Conservation (phyloP, 2,329 filamentous ascomycete genomes). For the Fusarium oligoseptatum region DNA sequence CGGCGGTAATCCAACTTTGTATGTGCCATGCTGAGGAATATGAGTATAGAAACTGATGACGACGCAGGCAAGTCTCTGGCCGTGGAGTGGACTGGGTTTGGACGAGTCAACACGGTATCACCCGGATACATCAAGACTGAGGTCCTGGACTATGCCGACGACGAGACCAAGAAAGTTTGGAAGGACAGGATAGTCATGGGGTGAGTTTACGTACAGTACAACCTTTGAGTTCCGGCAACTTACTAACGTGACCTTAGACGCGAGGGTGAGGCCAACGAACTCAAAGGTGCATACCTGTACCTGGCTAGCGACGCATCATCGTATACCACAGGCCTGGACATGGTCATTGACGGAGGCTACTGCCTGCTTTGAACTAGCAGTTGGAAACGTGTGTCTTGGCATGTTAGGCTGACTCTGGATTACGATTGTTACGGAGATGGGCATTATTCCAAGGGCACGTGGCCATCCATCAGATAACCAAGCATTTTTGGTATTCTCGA, state of each 20-base stretch:
- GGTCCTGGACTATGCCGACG: conserved; percentile 73
- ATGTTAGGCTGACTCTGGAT: not conserved
- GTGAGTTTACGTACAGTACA: conserved; percentile 50
- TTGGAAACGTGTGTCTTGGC: not conserved
- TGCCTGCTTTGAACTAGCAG: conserved; percentile 59
- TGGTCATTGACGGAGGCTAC: conserved; percentile 84
- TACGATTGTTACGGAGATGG: not conserved
- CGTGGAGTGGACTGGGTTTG: conserved; percentile 83
- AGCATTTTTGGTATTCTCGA: not conserved
- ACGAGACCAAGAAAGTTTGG: conserved; percentile 79
- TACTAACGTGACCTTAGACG: conserved; percentile 60
- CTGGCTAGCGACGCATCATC: conserved; percentile 85
- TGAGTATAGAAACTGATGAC: conserved; percentile 7
- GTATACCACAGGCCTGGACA: conserved; percentile 82
- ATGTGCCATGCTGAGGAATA: conserved; percentile 41
- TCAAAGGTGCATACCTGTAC: conserved; percentile 87
- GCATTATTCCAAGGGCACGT: not conserved
- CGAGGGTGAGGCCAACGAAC: conserved; percentile 78
- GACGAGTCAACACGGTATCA: conserved; percentile 78
- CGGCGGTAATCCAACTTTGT: conserved; percentile 72
- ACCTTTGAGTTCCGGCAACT: not conserved
- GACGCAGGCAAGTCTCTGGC: conserved; percentile 75
- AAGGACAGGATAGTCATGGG: conserved; percentile 85
- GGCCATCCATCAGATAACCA: not conserved
- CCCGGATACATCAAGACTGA: conserved; percentile 84